Evolutionary conservation across 1,284 basidiomycete species (phyloP), one percentile per base, ranked within the genome.

Genomic region (Ceratobasidium sp.): DNA sequence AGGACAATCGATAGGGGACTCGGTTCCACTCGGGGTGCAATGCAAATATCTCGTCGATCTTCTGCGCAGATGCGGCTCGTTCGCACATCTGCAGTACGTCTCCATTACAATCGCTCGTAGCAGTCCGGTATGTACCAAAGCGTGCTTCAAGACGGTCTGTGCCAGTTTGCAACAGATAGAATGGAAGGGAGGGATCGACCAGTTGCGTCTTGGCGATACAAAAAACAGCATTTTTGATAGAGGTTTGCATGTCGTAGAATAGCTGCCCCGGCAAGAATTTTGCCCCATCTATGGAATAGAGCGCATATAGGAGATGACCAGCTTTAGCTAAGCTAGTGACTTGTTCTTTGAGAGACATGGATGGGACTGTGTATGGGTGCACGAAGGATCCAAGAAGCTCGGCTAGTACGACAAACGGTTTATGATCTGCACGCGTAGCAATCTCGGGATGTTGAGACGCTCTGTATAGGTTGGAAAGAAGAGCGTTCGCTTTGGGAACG

Each of bases 171-270:
- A 80, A 80, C 17, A 82, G 40, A 56, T 81, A 80, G 74, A 83
- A 81, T 0, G 70, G 61, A 12, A 66, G 52, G 0, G 6, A 73
- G 0, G 71, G 67, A 38, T 83, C 80, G 6, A 82, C 40, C 0
- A 64, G 2, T 73, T 83, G 80, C 23, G 82, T 82, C 54, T 83
- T 83, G 3, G 81, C 81, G 1, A 82, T 59, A 62, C 79, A 81
- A 62, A 83, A 83, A 4, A 81, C 46, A 4, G 68, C 68, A 48
- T 82, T 82, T 75, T 83, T 83, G 64, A 83, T 74, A 46, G 79
- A 81, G 0, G 79, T 61, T 59, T 83, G 82, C 0, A 75, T 78
- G 68, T 83, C 81, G 9, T 66, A 74, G 69, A 83, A 82, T 0
- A 83, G 78, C 69, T 82, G 82, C 46, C 78, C 73, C 0, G 81